Evolutionary conservation across 192 early-diverging fungal species (phyloP).

Genomic region (Lobosporangium transversale): DNA sequence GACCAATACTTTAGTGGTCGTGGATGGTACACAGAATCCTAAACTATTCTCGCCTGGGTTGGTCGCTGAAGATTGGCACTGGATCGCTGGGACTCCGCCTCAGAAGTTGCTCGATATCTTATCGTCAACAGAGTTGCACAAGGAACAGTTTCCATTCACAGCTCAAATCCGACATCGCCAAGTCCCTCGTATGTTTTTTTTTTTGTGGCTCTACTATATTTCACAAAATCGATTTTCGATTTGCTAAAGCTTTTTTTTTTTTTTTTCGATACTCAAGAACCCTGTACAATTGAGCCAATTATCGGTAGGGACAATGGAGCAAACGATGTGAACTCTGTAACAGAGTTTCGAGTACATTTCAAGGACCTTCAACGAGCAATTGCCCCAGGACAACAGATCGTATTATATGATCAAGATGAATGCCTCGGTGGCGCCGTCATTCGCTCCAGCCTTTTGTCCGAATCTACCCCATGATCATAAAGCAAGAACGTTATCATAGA

Average conservation of each 20-base stretch:
- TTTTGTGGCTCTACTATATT: too few species aligned
- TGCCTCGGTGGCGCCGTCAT: constrained; percentile 76
- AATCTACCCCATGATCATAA: constrained; percentile 23
- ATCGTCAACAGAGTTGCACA: neutral
- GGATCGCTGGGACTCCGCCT: constrained; percentile 38
- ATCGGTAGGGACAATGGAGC: neutral
- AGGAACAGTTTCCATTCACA: constrained; percentile 33
- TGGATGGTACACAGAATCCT: constrained; percentile 61
- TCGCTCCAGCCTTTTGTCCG: constrained; percentile 21
- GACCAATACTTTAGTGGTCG: constrained; percentile 75
- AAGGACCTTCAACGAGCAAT: constrained; percentile 64
- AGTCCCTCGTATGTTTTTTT: constrained; percentile 46
- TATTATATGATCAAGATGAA: constrained; percentile 66
- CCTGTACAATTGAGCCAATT: constrained; percentile 28
- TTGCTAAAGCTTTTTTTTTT: too few species aligned
- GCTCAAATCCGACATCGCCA: constrained; percentile 50
- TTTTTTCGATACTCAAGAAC: constrained; percentile 22
- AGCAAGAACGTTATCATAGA: too few species aligned
- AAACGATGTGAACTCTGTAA: constrained; percentile 4
- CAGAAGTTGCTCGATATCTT: neutral
- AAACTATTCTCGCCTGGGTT: constrained; percentile 28
- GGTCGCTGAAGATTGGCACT: constrained; percentile 45
- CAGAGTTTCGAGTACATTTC: constrained; percentile 58
- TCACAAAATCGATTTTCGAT: too few species aligned
- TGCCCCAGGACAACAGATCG: constrained; percentile 70